These are phyloP conservation scores for Ilex paraguariensis DNA, from an alignment of 305 asterid genomes.

Conservation along the genomic window DNA sequence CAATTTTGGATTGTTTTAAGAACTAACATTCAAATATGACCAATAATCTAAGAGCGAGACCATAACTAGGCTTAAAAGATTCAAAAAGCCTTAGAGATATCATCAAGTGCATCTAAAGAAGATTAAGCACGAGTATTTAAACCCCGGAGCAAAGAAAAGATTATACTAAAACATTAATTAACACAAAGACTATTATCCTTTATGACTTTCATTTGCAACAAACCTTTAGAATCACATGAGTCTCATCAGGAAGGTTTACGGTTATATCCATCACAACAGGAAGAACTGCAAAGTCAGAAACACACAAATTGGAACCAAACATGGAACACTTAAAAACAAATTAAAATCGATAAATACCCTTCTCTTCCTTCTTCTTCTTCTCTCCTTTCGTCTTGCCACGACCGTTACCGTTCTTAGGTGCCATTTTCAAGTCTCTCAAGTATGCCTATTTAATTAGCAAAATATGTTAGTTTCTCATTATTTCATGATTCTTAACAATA, in stretches of 20 bases:
- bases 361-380: slow-evolving; percentile 97
- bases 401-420: slow-evolving; percentile 80
- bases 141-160: too few species aligned
- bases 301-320: neutral
- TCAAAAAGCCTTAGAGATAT: too few species aligned
- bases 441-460: too few species aligned
- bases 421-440: slow-evolving; percentile 40
- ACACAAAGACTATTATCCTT: neutral
- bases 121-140: too few species aligned
- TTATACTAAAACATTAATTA: too few species aligned
- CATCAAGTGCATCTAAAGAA: neutral
- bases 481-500: neutral
- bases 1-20: too few species aligned
- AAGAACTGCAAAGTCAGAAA: slow-evolving; percentile 56
- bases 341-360: slow-evolving; percentile 33
- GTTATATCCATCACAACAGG: slow-evolving; percentile 84
- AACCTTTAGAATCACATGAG: slow-evolving; percentile 78
- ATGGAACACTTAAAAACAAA: neutral
- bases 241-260: slow-evolving; percentile 81
- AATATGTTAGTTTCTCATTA: neutral
- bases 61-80: too few species aligned
- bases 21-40: too few species aligned
- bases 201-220: slow-evolving; percentile 10
- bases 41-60: too few species aligned
- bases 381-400: slow-evolving; percentile 91